Percentiles rank a stretch among this genome's conserved stretches.
Evolutionary conservation across 1,139 yeast genomes (phyloP).

Genomic region (Suzukiozyma palmioleophila): DNA sequence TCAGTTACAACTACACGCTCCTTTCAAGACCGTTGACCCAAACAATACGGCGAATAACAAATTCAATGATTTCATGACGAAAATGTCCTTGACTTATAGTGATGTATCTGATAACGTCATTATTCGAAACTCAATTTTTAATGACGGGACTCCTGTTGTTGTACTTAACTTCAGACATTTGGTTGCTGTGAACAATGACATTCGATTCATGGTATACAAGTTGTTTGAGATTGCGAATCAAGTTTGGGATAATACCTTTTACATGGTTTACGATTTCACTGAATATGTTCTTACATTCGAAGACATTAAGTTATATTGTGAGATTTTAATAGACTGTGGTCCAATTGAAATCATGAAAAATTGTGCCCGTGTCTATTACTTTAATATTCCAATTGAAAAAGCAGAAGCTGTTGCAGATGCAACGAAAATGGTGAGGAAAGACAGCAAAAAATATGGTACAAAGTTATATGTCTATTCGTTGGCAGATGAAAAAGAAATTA

Average conservation of each 20-base stretch:
- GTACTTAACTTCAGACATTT: slow-evolving; percentile 49
- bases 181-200: slow-evolving; percentile 41
- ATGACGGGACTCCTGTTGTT: slow-evolving; percentile 71
- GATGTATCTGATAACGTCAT: slow-evolving; percentile 36
- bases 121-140: slow-evolving; percentile 59
- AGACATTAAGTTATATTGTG: slow-evolving; percentile 22
- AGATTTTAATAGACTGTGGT: slow-evolving; percentile 34
- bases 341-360: slow-evolving; percentile 51
- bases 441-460: slow-evolving; percentile 13
- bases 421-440: slow-evolving; percentile 16
- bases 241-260: slow-evolving; percentile 68
- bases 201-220: slow-evolving; percentile 56
- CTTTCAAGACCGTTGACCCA: slow-evolving; percentile 39
- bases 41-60: slow-evolving; percentile 45
- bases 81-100: slow-evolving; percentile 54
- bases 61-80: slow-evolving; percentile 71
- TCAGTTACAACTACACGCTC: slow-evolving; percentile 52
- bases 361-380: slow-evolving; percentile 53
- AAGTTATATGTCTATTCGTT: slow-evolving; percentile 36
- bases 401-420: slow-evolving; percentile 31
- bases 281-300: slow-evolving; percentile 26
- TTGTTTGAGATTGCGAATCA: slow-evolving; percentile 66
- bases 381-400: slow-evolving; percentile 50
- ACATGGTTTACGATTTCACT: slow-evolving; percentile 66
- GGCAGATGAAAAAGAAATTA: slow-evolving; percentile 44